phyloP scores from a whole-genome alignment of 768 basidiomycete genomes.

The Boletales sp. region DNA sequence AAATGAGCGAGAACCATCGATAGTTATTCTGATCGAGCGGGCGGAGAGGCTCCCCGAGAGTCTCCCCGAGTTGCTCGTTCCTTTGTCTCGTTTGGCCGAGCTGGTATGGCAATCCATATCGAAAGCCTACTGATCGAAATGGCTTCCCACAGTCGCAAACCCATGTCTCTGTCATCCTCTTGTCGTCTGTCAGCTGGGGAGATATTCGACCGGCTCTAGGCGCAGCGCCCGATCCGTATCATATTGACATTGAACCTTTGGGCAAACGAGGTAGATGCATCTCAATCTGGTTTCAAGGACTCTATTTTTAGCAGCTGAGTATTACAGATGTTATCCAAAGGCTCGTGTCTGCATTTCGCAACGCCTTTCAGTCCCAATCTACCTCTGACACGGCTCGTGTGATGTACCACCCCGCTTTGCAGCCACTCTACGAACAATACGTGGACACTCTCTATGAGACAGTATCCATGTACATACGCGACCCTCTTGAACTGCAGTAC shows the following conservation, averaged over 20 bases:
- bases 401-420: constrained; percentile 53
- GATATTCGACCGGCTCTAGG: constrained; percentile 67
- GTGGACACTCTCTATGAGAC: constrained; percentile 52
- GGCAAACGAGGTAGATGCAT: constrained; percentile 62
- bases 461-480: constrained; percentile 61
- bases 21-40: constrained; percentile 64
- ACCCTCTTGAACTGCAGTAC: constrained; percentile 69
- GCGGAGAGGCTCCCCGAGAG: constrained; percentile 62
- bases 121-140: not conserved
- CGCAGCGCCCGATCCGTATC: constrained; percentile 70
- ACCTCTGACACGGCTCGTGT: constrained; percentile 10
- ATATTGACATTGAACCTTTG: constrained; percentile 50
- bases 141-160: constrained; percentile 49
- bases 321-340: constrained; percentile 31
- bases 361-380: constrained; percentile 2
- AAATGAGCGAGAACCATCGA: constrained; percentile 22
- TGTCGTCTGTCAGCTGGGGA: constrained; percentile 68
- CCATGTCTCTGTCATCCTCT: constrained; percentile 56
- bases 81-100: constrained; percentile 68
- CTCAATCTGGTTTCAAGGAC: not conserved
- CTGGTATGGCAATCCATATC: constrained; percentile 44
- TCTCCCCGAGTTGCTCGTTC: constrained; percentile 64
- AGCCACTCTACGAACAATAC: constrained; percentile 63
- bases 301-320: not conserved
- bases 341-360: constrained; percentile 39